These are phyloP conservation scores for Epichloe gansuensis DNA, from an alignment of 2,329 filamentous ascomycete species.

Conservation along the genomic window DNA sequence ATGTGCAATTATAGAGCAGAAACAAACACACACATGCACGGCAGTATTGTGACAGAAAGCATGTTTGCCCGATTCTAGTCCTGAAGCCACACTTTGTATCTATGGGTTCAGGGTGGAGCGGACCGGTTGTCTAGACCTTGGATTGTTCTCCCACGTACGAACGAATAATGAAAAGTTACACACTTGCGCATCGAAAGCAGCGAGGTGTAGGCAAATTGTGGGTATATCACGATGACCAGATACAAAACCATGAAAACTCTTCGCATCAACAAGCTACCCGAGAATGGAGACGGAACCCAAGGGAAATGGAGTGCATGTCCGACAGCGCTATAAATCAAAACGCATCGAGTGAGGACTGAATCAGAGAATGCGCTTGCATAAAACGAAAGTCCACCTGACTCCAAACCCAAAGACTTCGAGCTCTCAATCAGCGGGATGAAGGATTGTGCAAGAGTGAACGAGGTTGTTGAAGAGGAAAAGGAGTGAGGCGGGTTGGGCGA, in stretches of 20 bases:
- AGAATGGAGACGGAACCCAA: background rate
- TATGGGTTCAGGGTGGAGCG: conserved; percentile 53
- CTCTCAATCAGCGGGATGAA: background rate
- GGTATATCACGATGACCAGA: conserved; percentile 16
- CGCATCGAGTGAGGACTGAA: background rate
- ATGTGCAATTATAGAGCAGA: background rate
- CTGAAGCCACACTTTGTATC: conserved; percentile 41
- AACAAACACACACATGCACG: background rate
- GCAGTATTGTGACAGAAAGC: conserved; percentile 3
- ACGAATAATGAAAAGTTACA: conserved; percentile 45
- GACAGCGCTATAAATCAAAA: background rate
- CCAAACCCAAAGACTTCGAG: background rate
- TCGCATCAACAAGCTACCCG: no score
- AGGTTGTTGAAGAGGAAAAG: conserved; percentile 2
- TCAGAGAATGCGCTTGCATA: background rate
- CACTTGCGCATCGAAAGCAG: conserved; percentile 43
- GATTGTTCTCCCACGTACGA: conserved; percentile 53
- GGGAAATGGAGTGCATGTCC: background rate
- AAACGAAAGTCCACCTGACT: background rate
- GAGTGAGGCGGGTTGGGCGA: background rate
- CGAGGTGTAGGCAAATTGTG: conserved; percentile 52
- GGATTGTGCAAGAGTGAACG: background rate
- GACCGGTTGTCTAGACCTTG: conserved; percentile 56
- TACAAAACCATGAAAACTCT: background rate
- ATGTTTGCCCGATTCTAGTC: conserved; percentile 55